Conservation (phyloP, 108 stramenopile species). For the Fragilariopsis cylindrus region DNA sequence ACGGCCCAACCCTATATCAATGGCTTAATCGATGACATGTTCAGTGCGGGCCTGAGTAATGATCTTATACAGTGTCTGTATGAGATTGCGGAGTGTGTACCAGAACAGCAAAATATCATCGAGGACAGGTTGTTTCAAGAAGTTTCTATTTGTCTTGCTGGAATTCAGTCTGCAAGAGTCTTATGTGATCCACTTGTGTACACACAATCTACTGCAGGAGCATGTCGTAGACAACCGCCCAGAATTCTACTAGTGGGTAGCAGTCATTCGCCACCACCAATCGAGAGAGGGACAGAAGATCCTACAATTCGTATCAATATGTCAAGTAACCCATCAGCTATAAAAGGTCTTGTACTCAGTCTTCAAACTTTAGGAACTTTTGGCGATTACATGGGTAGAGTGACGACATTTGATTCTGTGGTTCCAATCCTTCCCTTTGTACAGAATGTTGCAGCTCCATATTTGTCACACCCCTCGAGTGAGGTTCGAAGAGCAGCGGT, state of each 20-base stretch:
- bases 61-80: conserved; percentile 87
- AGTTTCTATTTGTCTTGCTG: conserved; percentile 79
- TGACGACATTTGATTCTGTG: conserved; percentile 52
- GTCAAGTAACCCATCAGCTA: conserved; percentile 46
- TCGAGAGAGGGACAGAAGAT: conserved; percentile 11
- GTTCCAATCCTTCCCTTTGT: conserved; percentile 85
- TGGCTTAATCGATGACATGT: conserved; percentile 88
- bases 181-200: conserved; percentile 48
- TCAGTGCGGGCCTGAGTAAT: conserved; percentile 82
- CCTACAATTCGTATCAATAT: conserved; percentile 48
- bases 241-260: conserved; percentile 1
- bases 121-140: conserved; percentile 89
- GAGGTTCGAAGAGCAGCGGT: conserved; percentile 83
- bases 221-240: background rate
- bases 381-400: conserved; percentile 61
- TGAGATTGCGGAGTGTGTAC: conserved; percentile 76
- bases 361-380: conserved; percentile 87
- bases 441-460: conserved; percentile 72
- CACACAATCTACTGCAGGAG: conserved; percentile 6
- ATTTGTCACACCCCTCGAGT: conserved; percentile 73
- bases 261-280: conserved; percentile 10
- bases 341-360: conserved; percentile 74
- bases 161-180: conserved; percentile 47
- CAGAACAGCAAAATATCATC: conserved; percentile 62
- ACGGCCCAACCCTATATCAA: conserved; percentile 65